Base-by-base conservation (phyloP, 495 filamentous ascomycete genomes). In the Neurospora cerealis region DNA sequence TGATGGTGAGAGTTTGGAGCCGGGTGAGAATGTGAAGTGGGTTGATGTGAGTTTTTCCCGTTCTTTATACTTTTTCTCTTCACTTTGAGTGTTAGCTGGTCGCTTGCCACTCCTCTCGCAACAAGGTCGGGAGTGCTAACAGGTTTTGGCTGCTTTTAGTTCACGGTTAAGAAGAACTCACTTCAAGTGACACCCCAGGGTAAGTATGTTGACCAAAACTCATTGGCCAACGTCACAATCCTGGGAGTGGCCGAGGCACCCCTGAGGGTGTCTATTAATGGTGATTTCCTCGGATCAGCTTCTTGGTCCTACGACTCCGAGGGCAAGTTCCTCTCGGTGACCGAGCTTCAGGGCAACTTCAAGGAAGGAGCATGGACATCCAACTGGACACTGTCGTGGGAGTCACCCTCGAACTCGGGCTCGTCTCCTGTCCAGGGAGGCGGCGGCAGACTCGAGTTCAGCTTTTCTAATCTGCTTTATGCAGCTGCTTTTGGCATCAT, bases 1-100 rank as follows among this genome's bases (percentile, higher is more conserved):
- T 77, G 95, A 97, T 79, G 94, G 94, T 0, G 91, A 91, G 80
- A 93, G 90, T 69, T 42, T 96, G 38, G 76, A 75, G 36, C 93
- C 88, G 4, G 82, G 54, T 4, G 54, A 85, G 24, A 82, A 83
- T 0, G 91, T 88, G 13, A 84, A 88, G 10, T 86, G 83, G 77
- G 87, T 93, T 66, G 75, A 86, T 73, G 87, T 89, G 76, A 79
- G 82, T 82, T 71, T 69, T 40, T 40, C 1, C 24, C 1, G n/a
- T 70, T 21, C 4, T 32, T 46, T 72, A 24, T 75, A 37, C 15
- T 37, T 54, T 54, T 21, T 73, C 39, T n/a, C n/a, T 40, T 60
- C 8, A 13, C 37, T 8, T 5, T 39, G 39, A 24, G 8, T 11
- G 44, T 1, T 9, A 44, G 42, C 19, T 24, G n/a, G 44, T 24